phyloP scores from a whole-genome alignment of 2,329 filamentous ascomycete genomes.

The Aspergillus quadrilineatus region DNA sequence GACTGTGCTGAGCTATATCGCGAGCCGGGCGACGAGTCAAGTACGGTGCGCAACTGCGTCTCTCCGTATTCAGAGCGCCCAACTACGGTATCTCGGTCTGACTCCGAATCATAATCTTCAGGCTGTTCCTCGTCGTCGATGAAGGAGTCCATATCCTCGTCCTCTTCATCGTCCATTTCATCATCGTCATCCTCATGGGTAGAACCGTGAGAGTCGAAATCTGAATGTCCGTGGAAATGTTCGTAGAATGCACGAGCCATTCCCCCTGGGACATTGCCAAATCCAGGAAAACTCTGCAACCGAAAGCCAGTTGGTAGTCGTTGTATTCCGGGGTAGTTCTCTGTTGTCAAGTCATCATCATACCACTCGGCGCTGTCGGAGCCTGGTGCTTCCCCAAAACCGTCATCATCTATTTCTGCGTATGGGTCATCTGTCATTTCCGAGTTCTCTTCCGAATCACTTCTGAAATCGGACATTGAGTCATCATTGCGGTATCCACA shows the following conservation, averaged over 20 bases:
- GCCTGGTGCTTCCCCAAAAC: conserved; percentile 32
- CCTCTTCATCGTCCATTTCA: conserved; percentile 20
- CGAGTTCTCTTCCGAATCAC: conserved; percentile 43
- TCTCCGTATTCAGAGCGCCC: conserved; percentile 20
- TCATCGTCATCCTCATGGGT: conserved; percentile 8
- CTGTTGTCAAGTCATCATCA: background rate
- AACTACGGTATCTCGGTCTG: conserved; percentile 36
- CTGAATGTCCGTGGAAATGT: conserved; percentile 1
- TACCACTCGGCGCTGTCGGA: conserved; percentile 21
- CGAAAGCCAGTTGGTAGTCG: conserved; percentile 5
- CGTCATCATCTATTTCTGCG: conserved; percentile 20
- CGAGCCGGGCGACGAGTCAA: conserved; percentile 19
- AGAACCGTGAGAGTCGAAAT: background rate
- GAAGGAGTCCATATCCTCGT: conserved; percentile 36
- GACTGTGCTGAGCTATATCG: conserved; percentile 18
- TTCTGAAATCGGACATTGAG: conserved; percentile 43
- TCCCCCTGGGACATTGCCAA: background rate
- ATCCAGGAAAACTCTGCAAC: conserved; percentile 5
- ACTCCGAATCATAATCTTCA: conserved; percentile 27
- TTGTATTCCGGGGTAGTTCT: background rate
- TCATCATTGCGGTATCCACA: conserved; percentile 56
- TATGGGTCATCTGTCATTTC: conserved; percentile 40
- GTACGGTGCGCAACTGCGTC: conserved; percentile 5
- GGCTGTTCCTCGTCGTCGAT: conserved; percentile 33
- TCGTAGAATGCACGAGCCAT: background rate